These are phyloP conservation scores for Candida lessepsii DNA, from an alignment of 805 yeast genomes.

Conservation along the genomic window DNA sequence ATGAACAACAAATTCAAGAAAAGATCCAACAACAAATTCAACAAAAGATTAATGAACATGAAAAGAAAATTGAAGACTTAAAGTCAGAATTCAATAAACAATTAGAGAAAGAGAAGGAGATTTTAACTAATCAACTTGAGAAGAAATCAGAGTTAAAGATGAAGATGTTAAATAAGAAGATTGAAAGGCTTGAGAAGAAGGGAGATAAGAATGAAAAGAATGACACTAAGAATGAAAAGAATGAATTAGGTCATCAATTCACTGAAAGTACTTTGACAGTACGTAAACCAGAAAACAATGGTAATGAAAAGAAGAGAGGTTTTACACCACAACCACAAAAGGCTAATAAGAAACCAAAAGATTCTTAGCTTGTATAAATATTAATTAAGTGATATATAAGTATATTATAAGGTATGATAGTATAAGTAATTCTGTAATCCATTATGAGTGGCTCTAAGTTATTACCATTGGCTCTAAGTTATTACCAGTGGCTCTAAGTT, in stretches of 20 bases:
- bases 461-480: no score
- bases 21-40: no score
- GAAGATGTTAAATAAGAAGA: constrained; percentile 52
- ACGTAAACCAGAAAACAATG: constrained; percentile 23
- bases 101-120: constrained; percentile 30
- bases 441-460: no score
- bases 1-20: no score
- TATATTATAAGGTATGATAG: no score
- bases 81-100: constrained; percentile 21
- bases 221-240: not conserved
- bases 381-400: no score
- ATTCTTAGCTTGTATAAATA: constrained; percentile 7
- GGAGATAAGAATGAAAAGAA: constrained; percentile 7
- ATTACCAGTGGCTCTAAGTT: no score
- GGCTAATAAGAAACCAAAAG: constrained; percentile 21
- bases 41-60: no score
- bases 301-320: constrained; percentile 19
- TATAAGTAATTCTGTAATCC: no score
- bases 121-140: constrained; percentile 49
- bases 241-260: constrained; percentile 6
- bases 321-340: constrained; percentile 11
- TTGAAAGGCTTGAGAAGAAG: constrained; percentile 47
- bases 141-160: constrained; percentile 60
- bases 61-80: no score
- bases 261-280: constrained; percentile 32